Evolutionary conservation across 1,284 basidiomycete genomes (phyloP), one percentile per base, ranked within the genome.

Genomic region (Leccinum pseudoinsigne): DNA sequence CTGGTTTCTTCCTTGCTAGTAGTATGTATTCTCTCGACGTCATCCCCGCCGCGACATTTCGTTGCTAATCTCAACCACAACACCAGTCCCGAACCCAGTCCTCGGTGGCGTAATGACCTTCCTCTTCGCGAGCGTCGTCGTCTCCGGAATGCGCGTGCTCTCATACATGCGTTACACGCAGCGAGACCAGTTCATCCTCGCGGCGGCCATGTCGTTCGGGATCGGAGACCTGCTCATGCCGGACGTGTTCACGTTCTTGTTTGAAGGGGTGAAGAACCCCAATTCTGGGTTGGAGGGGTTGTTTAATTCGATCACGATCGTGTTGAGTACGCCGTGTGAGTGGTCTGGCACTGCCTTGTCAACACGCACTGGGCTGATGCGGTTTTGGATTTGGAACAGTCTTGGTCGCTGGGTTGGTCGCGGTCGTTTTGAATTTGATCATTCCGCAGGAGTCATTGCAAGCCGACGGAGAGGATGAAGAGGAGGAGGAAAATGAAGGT

Each of bases 81-180:
- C 47, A 1, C 18, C 55, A 74, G 72, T 67, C 57, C 93, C 93
- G 0, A 89, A 91, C 67, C 79, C 92, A 0, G 90, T 95, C 9
- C 82, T 95, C 0, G 93, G 94, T 3, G 92, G 92, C 5, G 89
- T 93, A 2, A 94, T 90, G 12, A 92, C 91, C 2, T 93, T 91
- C 78, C 79, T 92, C 57, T 89, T 89, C 64, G 85, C 86, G 0
- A 84, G 79, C 50, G 88, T 90, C 21, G 80, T 81, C 31, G 80
- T 83, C 14, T 90, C 89, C 89, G 93, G 94, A 57, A 65, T 92
- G 45, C 85, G 90, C 40, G 89, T 96, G 3, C 79, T 96, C 38
- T 82, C 87, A 2, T 86, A 85, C 69, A 79, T 84, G 55, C 74
- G 77, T 10, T 94, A 87, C 71, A 87, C 86, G 31, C 31, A 10